These are phyloP conservation scores for Solanum pimpinellifolium DNA, from an alignment of 257 asterid species.

Conservation along the genomic window DNA sequence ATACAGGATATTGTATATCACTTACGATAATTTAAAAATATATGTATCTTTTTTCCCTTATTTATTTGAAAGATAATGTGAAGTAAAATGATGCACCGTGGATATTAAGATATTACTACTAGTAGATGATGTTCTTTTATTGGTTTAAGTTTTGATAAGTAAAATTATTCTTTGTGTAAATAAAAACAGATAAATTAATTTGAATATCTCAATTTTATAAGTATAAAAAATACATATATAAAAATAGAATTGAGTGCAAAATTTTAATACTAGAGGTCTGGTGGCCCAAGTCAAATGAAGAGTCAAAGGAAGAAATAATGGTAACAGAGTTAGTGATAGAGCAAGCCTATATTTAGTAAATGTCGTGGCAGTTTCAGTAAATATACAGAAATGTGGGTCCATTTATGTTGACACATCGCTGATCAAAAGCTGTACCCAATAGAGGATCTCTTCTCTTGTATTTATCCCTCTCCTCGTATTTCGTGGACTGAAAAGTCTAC, in stretches of 20 bases:
- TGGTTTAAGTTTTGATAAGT: too few species aligned
- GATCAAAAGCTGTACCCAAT: neutral
- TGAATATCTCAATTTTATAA: neutral
- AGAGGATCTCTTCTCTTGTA: neutral
- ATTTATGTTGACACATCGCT: neutral
- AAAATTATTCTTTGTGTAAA: too few species aligned
- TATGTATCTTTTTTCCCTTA: rapidly evolving
- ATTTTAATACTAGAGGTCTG: too few species aligned
- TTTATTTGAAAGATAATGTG: neutral
- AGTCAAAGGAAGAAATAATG: neutral
- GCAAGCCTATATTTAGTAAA: neutral
- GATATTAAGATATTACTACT: neutral
- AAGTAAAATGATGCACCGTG: neutral
- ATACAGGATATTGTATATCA: rapidly evolving
- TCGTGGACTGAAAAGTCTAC: neutral
- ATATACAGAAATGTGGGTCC: neutral
- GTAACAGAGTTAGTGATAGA: neutral
- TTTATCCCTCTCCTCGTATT: neutral
- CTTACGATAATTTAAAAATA: rapidly evolving
- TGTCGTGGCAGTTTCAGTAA: neutral
- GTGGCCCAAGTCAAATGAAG: neutral
- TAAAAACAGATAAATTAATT: neutral
- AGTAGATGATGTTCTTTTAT: neutral
- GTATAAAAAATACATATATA: neutral
- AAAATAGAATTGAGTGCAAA: neutral